Percentiles rank a stretch among this genome's conserved stretches.
Evolutionary conservation across 192 early-diverging fungal species (phyloP).

Genomic region (Haplosporangium gracile): DNA sequence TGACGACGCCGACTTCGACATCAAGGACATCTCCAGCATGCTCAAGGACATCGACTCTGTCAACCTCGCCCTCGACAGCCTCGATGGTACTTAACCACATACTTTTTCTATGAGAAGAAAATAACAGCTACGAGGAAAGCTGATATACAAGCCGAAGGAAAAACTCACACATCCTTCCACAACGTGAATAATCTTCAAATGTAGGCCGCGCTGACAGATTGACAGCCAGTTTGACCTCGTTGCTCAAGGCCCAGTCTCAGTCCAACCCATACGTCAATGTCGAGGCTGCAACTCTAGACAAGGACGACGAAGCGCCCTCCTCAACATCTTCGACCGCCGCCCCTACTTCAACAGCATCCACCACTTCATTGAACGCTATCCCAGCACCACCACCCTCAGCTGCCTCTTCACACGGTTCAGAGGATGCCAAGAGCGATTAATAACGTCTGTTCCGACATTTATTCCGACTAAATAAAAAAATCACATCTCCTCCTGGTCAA

Average conservation of each 20-base stretch:
- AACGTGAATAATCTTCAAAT: not conserved
- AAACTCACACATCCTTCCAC: not conserved
- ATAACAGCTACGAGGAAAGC: not conserved
- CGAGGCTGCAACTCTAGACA: conserved; percentile 23
- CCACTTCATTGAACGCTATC: not conserved
- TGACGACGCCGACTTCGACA: conserved; percentile 42
- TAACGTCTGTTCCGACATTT: not conserved
- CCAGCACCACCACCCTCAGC: not conserved
- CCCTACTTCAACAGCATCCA: not conserved
- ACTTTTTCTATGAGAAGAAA: not conserved
- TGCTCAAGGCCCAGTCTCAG: conserved; percentile 48
- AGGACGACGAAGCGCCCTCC: not conserved
- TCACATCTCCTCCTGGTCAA: not conserved
- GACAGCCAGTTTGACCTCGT: conserved; percentile 25
- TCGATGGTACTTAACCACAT: conserved; percentile 23
- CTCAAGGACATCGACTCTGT: conserved; percentile 46
- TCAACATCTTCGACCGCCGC: not conserved
- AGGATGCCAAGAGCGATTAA: not conserved
- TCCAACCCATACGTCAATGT: conserved; percentile 35
- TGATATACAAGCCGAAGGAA: not conserved
- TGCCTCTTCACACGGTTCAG: not conserved
- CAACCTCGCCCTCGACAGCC: conserved; percentile 38
- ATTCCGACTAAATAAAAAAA: not conserved
- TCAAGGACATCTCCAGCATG: conserved; percentile 49
- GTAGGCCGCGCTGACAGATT: conserved; percentile 41